Conservation (phyloP, 257 asterid genomes). For the Solanum bulbocastanum region DNA sequence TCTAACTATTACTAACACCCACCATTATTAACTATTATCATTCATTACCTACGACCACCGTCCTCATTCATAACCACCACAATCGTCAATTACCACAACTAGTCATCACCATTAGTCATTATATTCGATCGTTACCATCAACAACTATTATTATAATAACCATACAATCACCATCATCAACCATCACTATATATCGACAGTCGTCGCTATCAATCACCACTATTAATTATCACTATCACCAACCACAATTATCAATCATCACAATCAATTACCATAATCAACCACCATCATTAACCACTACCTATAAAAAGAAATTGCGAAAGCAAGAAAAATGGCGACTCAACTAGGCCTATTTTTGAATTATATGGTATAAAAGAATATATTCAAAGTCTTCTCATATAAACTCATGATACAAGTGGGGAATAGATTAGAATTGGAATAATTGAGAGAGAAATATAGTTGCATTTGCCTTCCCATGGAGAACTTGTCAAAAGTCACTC, state of each 20-base stretch:
- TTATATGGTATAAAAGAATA: neutral
- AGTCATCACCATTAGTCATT: neutral
- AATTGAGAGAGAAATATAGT: neutral
- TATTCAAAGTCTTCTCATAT: neutral
- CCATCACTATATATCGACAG: neutral
- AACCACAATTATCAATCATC: neutral
- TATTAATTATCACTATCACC: neutral
- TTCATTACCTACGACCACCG: neutral
- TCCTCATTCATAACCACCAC: neutral
- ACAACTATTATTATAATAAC: neutral
- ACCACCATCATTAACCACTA: neutral
- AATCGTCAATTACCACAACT: neutral
- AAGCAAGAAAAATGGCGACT: neutral
- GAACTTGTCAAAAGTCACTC: neutral
- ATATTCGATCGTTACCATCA: neutral
- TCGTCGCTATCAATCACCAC: neutral
- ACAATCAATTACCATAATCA: neutral
- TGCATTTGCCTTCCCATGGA: neutral
- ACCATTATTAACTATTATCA: neutral
- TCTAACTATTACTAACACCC: neutral
- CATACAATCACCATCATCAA: neutral
- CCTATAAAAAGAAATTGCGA: neutral
- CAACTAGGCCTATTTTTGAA: neutral
- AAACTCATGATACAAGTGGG: neutral
- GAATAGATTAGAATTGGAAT: neutral